Conservation (phyloP, 2,329 filamentous ascomycete genomes). For the Pseudogymnoascus sp. region DNA sequence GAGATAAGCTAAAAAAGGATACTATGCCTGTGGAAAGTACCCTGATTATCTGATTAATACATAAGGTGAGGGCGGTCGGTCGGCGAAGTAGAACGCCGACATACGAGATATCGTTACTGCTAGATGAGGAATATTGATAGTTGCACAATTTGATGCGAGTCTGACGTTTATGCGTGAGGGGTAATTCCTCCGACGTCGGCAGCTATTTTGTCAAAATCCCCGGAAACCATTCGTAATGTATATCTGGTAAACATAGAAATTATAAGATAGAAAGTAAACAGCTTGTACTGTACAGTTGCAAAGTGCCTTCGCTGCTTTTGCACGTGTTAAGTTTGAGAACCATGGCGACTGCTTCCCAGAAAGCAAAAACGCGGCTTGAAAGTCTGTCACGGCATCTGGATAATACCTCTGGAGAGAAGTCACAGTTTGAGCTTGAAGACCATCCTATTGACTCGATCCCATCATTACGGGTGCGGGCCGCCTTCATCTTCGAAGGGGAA, state of each 20-base stretch:
- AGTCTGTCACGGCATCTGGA: not conserved
- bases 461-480: conserved; percentile 8
- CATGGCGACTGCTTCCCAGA: not conserved
- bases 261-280: not conserved
- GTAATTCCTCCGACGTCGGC: not conserved
- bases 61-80: not conserved
- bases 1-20: not conserved
- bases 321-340: not conserved
- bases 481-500: not conserved
- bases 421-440: conserved; percentile 33
- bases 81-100: not conserved
- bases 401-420: conserved; percentile 9
- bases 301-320: not conserved
- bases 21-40: not conserved
- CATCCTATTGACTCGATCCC: conserved; percentile 27
- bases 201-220: not conserved
- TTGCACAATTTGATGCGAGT: not conserved
- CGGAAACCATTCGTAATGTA: not conserved
- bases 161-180: not conserved
- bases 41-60: not conserved
- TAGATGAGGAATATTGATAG: not conserved
- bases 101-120: not conserved
- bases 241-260: not conserved
- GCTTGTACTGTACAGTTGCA: not conserved
- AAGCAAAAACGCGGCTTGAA: not conserved